Conservation (phyloP, 2,329 filamentous ascomycete species). For the Colletotrichum echinochloae region DNA sequence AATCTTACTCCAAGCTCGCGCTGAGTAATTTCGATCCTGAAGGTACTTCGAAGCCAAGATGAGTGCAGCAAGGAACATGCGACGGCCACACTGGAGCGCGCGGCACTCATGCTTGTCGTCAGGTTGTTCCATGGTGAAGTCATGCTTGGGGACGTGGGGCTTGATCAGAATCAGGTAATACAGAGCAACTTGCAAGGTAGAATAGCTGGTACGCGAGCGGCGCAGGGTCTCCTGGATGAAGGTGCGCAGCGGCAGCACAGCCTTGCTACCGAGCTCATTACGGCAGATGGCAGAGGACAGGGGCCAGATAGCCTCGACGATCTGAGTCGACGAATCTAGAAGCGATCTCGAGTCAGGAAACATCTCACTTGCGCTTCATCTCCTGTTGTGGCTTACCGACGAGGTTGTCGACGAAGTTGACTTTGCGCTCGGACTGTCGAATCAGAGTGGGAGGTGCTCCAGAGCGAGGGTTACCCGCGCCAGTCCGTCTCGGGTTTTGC, state of each 20-base stretch:
- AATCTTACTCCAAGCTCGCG: constrained; percentile 98
- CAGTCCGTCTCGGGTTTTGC: constrained; percentile 72
- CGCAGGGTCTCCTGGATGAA: constrained; percentile 98
- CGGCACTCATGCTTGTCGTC: constrained; percentile 78
- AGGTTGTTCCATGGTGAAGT: constrained; percentile 89
- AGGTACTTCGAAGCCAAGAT: constrained; percentile 98
- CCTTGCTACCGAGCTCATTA: constrained; percentile 77
- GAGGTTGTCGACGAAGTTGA: constrained; percentile 95
- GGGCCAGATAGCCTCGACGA: constrained; percentile 98
- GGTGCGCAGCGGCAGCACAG: constrained; percentile 88
- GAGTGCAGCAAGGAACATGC: constrained; percentile 95
- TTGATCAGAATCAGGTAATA: constrained; percentile 98
- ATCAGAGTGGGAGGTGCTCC: constrained; percentile 78
- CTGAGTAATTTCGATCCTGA: constrained; percentile 97
- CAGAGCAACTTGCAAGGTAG: constrained; percentile 93
- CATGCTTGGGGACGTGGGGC: constrained; percentile 83
- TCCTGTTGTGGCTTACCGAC: constrained; percentile 80
- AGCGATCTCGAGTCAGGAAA: constrained; percentile 47
- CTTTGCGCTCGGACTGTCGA: constrained; percentile 90
- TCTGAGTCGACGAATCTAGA: constrained; percentile 94
- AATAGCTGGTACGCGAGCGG: constrained; percentile 95
- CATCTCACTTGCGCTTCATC: constrained; percentile 33
- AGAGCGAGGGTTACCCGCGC: constrained; percentile 62
- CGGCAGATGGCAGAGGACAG: constrained; percentile 84
- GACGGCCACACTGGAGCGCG: constrained; percentile 92